Evolutionary conservation across 352 stramenopile genomes (phyloP), one percentile per base, ranked within the genome.

Genomic region (Blastocystis sp.): DNA sequence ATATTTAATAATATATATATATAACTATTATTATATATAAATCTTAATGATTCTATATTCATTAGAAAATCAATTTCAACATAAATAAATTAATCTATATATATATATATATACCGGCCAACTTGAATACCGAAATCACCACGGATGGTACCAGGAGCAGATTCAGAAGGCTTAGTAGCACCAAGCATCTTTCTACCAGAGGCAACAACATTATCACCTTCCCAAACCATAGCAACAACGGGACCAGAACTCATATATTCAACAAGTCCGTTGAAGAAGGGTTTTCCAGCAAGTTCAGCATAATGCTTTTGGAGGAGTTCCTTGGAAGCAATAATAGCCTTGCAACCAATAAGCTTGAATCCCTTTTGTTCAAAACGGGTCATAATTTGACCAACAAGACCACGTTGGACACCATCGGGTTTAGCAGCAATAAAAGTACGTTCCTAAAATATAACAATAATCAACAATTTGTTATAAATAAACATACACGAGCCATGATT

Each of bases 311-410:
- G 73, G 34, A 88, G 72, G 58, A 82, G 75, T 52, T 79, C 74
- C 65, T 77, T 75, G 66, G 73, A 67, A 37, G 72, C 77, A 49
- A 52, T 72, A 49, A 77, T 69, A 39, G 94, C 68, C 77, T 96
- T 95, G 75, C 94, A 78, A 54, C 81, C 88, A 41, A 87, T 77
- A 34, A 96, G 78, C 74, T 94, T 93, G 79, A 87, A 95, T 67
- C 88, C 87, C 78, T 94, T 94, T 65, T 78, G 71, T 72, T 95
- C 86, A 70, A 96, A 96, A 67, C 88, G 83, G 62, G 80, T 81
- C 76, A 95, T 94, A 72, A 96, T 93, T 74, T 95, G 82, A 56
- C 84, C 85, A 49, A 94, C 77, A 4, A 70, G 62, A 49, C 64
- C 76, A 67, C 88, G 81, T 76, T 95, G 85, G 67, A 96, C 88